Evolutionary conservation across 2,329 filamentous ascomycete species (phyloP).

Genomic region (Fusarium nelsonii): DNA sequence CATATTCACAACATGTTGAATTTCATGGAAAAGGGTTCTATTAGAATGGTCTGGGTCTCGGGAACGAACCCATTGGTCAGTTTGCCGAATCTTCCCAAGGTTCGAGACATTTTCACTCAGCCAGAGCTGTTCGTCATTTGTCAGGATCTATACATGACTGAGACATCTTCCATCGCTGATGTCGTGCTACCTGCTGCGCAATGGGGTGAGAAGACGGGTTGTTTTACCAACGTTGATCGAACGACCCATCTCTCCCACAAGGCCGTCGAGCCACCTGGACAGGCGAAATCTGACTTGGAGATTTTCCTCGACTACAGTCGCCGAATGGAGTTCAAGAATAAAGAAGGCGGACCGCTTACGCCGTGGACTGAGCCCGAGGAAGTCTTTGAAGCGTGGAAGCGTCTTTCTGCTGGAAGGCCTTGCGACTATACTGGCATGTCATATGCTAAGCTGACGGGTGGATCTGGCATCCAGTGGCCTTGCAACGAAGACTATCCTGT

Average conservation of each 20-base stretch:
- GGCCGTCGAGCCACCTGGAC: not conserved
- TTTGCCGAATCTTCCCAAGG: not conserved
- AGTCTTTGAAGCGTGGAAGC: not conserved
- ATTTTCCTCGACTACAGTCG: not conserved
- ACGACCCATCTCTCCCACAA: not conserved
- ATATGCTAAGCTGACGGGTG: not conserved
- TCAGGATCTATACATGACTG: not conserved
- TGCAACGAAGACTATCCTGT: not conserved
- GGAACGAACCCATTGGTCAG: not conserved
- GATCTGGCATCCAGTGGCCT: not conserved
- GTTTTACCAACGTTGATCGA: not conserved
- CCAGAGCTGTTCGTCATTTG: not conserved
- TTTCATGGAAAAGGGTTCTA: not conserved
- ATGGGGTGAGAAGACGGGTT: not conserved
- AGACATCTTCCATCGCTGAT: not conserved
- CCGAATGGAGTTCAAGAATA: not conserved
- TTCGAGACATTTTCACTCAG: not conserved
- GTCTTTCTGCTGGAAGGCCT: not conserved
- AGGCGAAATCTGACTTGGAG: not conserved
- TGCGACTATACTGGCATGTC: not conserved
- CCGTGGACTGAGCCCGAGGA: not conserved
- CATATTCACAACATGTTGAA: conserved; percentile 3
- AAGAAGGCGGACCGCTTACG: not conserved
- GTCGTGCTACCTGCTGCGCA: not conserved
- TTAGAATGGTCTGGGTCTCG: not conserved